These are phyloP conservation scores for Clonostachys solani DNA, from an alignment of 2,329 filamentous ascomycete species.

Conservation along the genomic window DNA sequence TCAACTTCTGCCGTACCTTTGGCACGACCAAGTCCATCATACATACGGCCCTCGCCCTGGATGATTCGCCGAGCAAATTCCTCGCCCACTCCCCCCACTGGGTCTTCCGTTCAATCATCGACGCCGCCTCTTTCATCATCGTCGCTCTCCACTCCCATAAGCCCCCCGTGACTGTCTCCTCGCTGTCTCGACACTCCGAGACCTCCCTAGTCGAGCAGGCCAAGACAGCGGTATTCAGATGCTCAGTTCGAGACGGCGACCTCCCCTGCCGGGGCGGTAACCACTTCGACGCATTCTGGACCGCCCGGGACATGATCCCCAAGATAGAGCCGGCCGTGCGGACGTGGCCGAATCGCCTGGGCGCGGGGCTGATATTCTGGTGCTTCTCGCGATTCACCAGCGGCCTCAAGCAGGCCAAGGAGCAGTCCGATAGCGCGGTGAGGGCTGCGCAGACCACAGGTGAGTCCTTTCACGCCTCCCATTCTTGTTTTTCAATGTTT, in stretches of 20 bases:
- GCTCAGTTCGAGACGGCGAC: constrained; percentile 43
- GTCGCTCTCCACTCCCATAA: constrained; percentile 28
- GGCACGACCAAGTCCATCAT: constrained; percentile 32
- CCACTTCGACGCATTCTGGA: constrained; percentile 47
- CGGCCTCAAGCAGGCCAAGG: constrained; percentile 30
- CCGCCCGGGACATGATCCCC: constrained; percentile 28
- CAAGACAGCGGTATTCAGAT: constrained; percentile 30
- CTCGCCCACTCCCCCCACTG: constrained; percentile 44
- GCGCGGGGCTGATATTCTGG: constrained; percentile 43
- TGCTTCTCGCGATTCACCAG: constrained; percentile 43
- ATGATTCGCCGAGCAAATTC: constrained; percentile 26
- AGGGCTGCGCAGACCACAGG: constrained; percentile 20
- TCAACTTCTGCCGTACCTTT: constrained; percentile 14
- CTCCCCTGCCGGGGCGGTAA: constrained; percentile 37
- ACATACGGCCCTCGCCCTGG: constrained; percentile 33
- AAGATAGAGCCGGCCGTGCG: constrained; percentile 31
- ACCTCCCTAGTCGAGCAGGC: constrained; percentile 18
- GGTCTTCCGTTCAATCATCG: constrained; percentile 40
- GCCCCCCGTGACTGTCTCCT: constrained; percentile 27
- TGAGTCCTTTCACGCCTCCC: constrained; percentile 10
- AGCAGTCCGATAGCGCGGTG: constrained; percentile 19
- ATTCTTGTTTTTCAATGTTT: too few species aligned
- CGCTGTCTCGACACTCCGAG: constrained; percentile 2
- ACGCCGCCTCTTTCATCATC: constrained; percentile 39
- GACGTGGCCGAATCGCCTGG: constrained; percentile 39